A percentile compares a stretch with the other conserved stretches of the same genome.
These are phyloP conservation scores for Setaria italica DNA, from an alignment of 202 grass and related monocot species.

Conservation along the genomic window DNA sequence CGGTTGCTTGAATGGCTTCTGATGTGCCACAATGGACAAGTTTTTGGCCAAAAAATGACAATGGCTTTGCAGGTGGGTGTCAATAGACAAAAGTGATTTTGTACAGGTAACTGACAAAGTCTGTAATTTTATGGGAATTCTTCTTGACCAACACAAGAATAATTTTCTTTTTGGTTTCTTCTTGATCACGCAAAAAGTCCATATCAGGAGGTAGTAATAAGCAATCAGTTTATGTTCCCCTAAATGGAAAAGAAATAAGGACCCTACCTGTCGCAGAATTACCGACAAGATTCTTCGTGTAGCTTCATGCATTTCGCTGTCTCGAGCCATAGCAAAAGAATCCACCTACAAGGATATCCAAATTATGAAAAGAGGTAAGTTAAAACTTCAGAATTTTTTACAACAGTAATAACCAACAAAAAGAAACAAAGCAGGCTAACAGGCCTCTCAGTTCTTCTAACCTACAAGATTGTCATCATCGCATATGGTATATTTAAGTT, in stretches of 20 bases:
- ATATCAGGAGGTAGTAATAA: slow-evolving; percentile 27
- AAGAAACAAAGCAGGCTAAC: background rate
- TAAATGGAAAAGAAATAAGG: slow-evolving; percentile 23
- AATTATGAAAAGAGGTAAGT: slow-evolving; percentile 20
- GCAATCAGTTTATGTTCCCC: slow-evolving; percentile 22
- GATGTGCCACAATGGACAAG: background rate
- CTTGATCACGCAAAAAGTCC: background rate
- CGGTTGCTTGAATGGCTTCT: background rate
- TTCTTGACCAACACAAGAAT: background rate
- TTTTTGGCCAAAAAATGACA: background rate
- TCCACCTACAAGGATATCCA: slow-evolving; percentile 65
- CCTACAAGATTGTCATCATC: background rate
- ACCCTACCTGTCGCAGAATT: slow-evolving; percentile 83
- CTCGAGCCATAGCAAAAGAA: slow-evolving; percentile 87
- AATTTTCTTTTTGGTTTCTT: background rate
- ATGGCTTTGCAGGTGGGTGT: background rate
- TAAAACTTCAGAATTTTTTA: slow-evolving; percentile 30
- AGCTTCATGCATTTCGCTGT: slow-evolving; percentile 97
- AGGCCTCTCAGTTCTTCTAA: background rate
- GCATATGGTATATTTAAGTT: background rate
- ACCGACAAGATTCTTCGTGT: slow-evolving; percentile 96
- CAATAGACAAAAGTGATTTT: background rate
- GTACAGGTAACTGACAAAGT: background rate
- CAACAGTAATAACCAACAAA: background rate
- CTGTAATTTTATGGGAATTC: background rate